Percentiles rank a stretch among this genome's conserved stretches.
Evolutionary conservation across 2,329 filamentous ascomycete species (phyloP).

Genomic region (Verticillium dahliae): DNA sequence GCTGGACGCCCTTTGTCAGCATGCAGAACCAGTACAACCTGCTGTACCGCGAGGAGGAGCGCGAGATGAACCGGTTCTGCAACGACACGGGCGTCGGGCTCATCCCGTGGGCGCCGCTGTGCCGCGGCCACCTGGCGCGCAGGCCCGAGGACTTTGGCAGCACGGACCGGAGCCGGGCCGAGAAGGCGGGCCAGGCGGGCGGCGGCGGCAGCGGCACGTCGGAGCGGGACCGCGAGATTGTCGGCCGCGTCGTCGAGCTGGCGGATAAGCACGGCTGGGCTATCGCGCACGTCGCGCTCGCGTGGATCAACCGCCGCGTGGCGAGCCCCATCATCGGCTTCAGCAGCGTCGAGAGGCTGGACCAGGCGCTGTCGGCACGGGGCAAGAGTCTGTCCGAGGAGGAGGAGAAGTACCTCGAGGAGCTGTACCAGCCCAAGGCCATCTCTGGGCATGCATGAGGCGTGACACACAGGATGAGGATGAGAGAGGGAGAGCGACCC

Average conservation of each 20-base stretch:
- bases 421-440: conserved; percentile 50
- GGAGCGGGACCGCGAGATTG: conserved; percentile 24
- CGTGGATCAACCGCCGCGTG: conserved; percentile 52
- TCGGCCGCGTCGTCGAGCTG: conserved; percentile 40
- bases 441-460: conserved; percentile 17
- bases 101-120: conserved; percentile 22
- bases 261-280: conserved; percentile 49
- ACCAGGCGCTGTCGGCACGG: conserved; percentile 47
- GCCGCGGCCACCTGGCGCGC: conserved; percentile 21
- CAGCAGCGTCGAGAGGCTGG: conserved; percentile 50
- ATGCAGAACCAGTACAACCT: conserved; percentile 53
- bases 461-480: neutral
- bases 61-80: conserved; percentile 35
- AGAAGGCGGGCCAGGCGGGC: conserved; percentile 22
- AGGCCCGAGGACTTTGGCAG: conserved; percentile 14
- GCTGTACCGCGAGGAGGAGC: conserved; percentile 51
- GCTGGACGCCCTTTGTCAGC: conserved; percentile 49
- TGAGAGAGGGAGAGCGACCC: neutral
- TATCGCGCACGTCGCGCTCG: conserved; percentile 59
- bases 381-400: conserved; percentile 46
- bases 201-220: conserved; percentile 21
- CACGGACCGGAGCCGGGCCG: conserved; percentile 18
- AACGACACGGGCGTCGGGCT: conserved; percentile 33
- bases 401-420: conserved; percentile 56
- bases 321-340: conserved; percentile 57